Percentiles rank a stretch among this genome's conserved stretches.
Conservation (phyloP, 2,329 filamentous ascomycete species). For the Monosporascus sp. region DNA sequence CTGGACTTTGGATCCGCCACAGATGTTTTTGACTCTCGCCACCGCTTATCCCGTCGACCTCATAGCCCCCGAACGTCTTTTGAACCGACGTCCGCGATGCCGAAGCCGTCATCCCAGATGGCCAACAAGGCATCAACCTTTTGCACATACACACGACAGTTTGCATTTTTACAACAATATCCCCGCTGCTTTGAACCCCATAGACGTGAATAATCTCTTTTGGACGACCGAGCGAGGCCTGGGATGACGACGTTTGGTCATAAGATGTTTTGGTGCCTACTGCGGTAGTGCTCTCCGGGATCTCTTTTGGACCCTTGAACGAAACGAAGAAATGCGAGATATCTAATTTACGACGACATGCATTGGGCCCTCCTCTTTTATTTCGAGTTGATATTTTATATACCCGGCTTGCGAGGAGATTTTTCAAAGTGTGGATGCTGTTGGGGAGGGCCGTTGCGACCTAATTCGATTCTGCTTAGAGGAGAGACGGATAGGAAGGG, state of each 20-base stretch:
- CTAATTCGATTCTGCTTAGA: conserved; percentile 20
- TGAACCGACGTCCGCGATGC: no score
- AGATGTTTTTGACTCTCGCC: conserved; percentile 2
- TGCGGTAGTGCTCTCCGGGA: conserved; percentile 3
- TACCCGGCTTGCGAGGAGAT: conserved; percentile 32
- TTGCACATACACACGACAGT: conserved; percentile 27
- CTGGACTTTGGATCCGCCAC: conserved; percentile 15
- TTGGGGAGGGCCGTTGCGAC: conserved; percentile 25
- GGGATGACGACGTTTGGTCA: conserved; percentile 12
- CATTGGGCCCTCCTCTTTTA: conserved; percentile 27
- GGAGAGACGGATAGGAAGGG: conserved; percentile 6
- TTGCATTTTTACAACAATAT: conserved; percentile 29
- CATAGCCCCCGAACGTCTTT: no score
- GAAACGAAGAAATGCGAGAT: conserved; percentile 18
- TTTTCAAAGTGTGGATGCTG: conserved; percentile 24
- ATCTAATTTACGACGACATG: conserved; percentile 21
- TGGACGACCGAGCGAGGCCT: conserved; percentile 14
- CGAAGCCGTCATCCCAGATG: no score
- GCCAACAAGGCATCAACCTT: conserved; percentile 1
- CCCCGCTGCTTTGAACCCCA: conserved; percentile 27
- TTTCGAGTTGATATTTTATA: conserved; percentile 35
- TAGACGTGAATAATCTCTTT: conserved; percentile 23
- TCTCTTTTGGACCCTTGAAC: conserved; percentile 8
- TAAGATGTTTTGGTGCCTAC: conserved; percentile 3
- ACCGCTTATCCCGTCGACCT: conserved; percentile 5